Percentiles rank a stretch among this genome's conserved stretches.
phyloP scores from a whole-genome alignment of 495 filamentous ascomycete species.

The Neurospora sp. region DNA sequence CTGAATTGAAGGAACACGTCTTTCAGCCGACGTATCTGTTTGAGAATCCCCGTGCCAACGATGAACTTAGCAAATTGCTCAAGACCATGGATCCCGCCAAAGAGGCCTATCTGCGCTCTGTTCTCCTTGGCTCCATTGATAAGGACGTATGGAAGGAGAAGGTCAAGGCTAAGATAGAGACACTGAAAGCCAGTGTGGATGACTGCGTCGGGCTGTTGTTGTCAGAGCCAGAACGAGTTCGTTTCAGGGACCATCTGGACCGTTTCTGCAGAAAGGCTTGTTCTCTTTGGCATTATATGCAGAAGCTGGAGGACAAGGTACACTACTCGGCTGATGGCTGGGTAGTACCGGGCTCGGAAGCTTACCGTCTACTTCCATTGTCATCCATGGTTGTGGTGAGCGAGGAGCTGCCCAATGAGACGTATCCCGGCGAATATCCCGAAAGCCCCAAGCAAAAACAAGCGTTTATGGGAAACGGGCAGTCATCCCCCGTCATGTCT shows the following conservation, averaged over 20 bases:
- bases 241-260: background rate
- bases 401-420: background rate
- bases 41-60: background rate
- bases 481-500: background rate
- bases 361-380: background rate
- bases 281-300: conserved; percentile 4
- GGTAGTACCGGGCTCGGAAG: background rate
- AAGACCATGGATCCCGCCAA: background rate
- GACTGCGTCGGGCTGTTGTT: background rate
- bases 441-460: background rate
- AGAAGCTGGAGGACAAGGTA: conserved; percentile 2
- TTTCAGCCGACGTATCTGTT: conserved; percentile 16
- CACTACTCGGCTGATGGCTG: background rate
- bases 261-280: background rate
- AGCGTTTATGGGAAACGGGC: background rate
- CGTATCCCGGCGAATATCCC: background rate
- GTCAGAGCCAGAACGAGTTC: background rate
- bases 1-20: conserved; percentile 2
- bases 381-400: background rate
- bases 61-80: conserved; percentile 1
- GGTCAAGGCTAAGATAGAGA: background rate
- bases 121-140: conserved; percentile 5
- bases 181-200: background rate
- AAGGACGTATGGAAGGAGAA: background rate
- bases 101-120: conserved; percentile 9